Conservation (phyloP, 805 yeast genomes). For the Nematodospora valgi region DNA sequence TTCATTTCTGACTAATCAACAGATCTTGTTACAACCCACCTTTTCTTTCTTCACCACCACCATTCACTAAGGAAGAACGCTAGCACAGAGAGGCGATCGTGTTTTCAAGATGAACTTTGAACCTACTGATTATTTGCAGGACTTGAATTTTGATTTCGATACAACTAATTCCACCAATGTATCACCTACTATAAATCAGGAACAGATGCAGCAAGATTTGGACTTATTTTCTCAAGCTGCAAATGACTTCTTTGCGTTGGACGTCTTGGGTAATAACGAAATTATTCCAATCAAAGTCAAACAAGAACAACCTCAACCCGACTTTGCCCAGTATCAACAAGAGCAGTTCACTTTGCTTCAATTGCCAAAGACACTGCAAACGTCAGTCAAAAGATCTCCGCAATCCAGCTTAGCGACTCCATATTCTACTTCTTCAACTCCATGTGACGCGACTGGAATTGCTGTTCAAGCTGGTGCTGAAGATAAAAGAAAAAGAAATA, state of each 20-base stretch:
- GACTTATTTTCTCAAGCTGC: slow-evolving; percentile 32
- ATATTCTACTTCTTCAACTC: neutral
- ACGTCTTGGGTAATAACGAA: slow-evolving; percentile 10
- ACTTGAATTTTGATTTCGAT: slow-evolving; percentile 37
- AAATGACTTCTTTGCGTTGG: slow-evolving; percentile 10
- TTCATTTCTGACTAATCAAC: too few species aligned
- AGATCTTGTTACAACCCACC: neutral
- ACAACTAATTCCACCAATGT: slow-evolving; percentile 8
- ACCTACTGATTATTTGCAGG: slow-evolving; percentile 38
- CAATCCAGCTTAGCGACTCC: slow-evolving; percentile 5
- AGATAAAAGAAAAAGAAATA: slow-evolving; percentile 82
- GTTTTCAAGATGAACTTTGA: slow-evolving; percentile 46
- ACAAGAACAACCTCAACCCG: slow-evolving; percentile 2
- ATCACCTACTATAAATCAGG: slow-evolving; percentile 10
- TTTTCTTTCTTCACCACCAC: slow-evolving; percentile 1
- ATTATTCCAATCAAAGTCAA: slow-evolving; percentile 12
- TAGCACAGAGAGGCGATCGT: too few species aligned
- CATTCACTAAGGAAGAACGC: too few species aligned
- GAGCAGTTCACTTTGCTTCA: slow-evolving; percentile 1
- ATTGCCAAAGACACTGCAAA: slow-evolving; percentile 2
- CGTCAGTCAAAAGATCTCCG: neutral
- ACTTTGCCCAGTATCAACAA: neutral
- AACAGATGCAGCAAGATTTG: slow-evolving; percentile 34
- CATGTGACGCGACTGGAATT: too few species aligned
- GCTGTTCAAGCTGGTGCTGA: slow-evolving; percentile 35